Base-by-base conservation (phyloP, 108 stramenopile species). In the Nitzschia sp. region DNA sequence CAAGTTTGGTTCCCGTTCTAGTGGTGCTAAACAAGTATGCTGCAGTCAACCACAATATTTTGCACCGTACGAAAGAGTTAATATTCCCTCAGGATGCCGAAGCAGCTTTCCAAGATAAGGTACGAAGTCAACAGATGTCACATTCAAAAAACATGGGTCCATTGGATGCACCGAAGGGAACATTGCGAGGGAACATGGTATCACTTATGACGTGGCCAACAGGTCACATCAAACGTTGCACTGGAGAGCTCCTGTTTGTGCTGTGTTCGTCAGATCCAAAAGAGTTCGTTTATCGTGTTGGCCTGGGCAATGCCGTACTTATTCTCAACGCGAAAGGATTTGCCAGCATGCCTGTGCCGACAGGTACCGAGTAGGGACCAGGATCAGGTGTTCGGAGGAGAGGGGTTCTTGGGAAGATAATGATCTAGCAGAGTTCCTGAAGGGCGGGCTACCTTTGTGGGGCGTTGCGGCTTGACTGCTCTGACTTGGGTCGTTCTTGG, bases 231-330 rank as follows among this genome's bases (percentile, higher is more conserved):
- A 92, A 92, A 65, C 72, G 91, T 41, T 82, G 81, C 59, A 71
- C 82, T 37, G 76, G 81, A 57, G 94, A 95, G 64, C 67, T 95
- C 9, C 52, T 95, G 39, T 95, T 91, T 89, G 86, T 76, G 8
- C 65, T 95, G 24, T 92, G 91, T 73, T 70, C 78, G 15, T 71
- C 72, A 24, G 76, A 95, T 77, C 57, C 86, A 14, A 75, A 73
- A 29, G 84, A 90, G 63, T 91, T 89, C 64, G 81, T 87, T 9
- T 54, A 72, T 14, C 70, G 94, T 24, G 79, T 81, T 10, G 94
- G 94, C 10, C 75, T 95, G 62, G 94, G 94, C 12, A 90, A 95
- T 80, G 94, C 89, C 3, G 43, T 95, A 43, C 83, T 85, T 14
- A 59, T 95, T 22, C 78, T 95, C 8, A 77, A 86, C 53, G 70